Percentiles rank a stretch among this genome's conserved stretches.
These are phyloP conservation scores for Paramecium bursaria DNA, from an alignment of 73 alveolate genomes.

Conservation along the genomic window DNA sequence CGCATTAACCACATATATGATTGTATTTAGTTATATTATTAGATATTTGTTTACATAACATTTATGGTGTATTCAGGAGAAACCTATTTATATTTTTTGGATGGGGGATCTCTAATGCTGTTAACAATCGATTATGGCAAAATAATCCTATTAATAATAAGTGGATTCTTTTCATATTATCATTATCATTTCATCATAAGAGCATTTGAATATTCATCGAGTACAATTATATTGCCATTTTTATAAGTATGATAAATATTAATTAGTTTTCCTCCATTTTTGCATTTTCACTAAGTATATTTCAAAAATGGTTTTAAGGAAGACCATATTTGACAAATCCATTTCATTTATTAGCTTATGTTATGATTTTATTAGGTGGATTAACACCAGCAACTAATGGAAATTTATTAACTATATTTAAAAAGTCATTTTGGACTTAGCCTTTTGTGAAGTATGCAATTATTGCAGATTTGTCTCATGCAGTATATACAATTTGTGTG, in stretches of 20 bases:
- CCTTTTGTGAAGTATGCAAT: slow-evolving; percentile 48
- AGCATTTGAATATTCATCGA: slow-evolving; percentile 60
- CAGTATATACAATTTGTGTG: slow-evolving; percentile 12
- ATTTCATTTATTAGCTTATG: slow-evolving; percentile 46
- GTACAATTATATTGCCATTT: slow-evolving; percentile 44
- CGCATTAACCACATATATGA: slow-evolving; percentile 43
- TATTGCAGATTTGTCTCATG: slow-evolving; percentile 56
- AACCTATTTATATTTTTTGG: neutral
- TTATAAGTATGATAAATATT: slow-evolving; percentile 9
- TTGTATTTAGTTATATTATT: neutral
- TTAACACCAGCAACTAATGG: slow-evolving; percentile 56
- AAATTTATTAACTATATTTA: neutral
- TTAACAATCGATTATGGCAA: neutral
- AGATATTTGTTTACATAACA: slow-evolving; percentile 33
- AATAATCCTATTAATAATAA: neutral
- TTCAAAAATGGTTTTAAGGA: slow-evolving; percentile 2
- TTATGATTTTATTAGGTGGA: slow-evolving; percentile 35
- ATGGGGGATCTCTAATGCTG: neutral
- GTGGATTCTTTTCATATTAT: slow-evolving; percentile 49
- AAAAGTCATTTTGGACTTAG: slow-evolving; percentile 17
- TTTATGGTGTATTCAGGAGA: slow-evolving; percentile 4
- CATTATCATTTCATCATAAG: slow-evolving; percentile 33
- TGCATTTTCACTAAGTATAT: slow-evolving; percentile 17
- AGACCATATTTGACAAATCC: slow-evolving; percentile 42
- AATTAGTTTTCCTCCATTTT: slow-evolving; percentile 44